Percentiles rank a stretch among this genome's conserved stretches.
Evolutionary conservation across 441 rosid species (phyloP).

Genomic region (Mallotus repandus): DNA sequence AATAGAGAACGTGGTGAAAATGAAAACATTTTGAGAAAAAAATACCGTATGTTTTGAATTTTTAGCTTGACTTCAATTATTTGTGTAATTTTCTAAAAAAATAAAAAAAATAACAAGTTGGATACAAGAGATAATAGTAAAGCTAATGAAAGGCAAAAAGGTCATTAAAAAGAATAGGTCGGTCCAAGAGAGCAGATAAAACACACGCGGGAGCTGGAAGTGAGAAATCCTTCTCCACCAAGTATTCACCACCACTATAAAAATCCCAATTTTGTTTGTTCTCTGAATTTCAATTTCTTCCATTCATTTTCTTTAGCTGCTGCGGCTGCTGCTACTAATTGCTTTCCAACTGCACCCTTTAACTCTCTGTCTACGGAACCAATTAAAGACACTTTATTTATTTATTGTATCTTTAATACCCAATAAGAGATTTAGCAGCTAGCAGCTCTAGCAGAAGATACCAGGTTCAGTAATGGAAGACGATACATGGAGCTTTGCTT

Average conservation of each 20-base stretch:
- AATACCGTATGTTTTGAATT: no score
- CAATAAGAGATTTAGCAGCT: not conserved
- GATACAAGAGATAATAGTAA: no score
- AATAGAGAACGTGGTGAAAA: no score
- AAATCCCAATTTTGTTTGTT: not conserved
- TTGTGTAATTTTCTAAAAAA: no score
- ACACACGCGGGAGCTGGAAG: constrained; percentile 9
- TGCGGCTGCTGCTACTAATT: no score
- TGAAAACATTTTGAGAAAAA: no score
- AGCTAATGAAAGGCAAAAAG: not conserved
- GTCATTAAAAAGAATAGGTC: not conserved
- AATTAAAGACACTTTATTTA: no score
- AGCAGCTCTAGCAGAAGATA: not conserved
- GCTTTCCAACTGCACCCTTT: no score
- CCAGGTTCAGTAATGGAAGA: constrained; percentile 45
- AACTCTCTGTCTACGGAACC: no score
- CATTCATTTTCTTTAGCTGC: not conserved
- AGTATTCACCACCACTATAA: not conserved
- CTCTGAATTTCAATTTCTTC: not conserved
- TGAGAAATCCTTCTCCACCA: not conserved
- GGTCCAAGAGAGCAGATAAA: not conserved
- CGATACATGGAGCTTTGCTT: constrained; percentile 43
- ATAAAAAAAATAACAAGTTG: no score
- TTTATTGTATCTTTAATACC: no score
- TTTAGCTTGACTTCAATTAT: no score